Percentiles rank a stretch among this genome's conserved stretches.
Evolutionary conservation across 306 rosid genomes (phyloP).

Genomic region (Pyrus bretschneideri): DNA sequence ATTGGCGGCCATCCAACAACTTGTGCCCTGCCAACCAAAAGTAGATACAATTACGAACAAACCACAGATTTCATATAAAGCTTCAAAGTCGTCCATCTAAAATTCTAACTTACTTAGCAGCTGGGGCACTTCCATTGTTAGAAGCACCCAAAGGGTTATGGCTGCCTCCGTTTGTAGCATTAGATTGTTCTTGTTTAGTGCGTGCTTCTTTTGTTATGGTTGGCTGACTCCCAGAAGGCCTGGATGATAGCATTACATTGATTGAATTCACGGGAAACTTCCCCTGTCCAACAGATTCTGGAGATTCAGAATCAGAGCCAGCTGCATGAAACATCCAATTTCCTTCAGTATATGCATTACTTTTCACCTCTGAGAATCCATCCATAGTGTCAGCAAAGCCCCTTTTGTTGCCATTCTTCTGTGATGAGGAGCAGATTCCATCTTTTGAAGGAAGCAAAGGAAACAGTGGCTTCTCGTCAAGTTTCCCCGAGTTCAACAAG

Average conservation of each 20-base stretch:
- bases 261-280: slow-evolving; percentile 54
- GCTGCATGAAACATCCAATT: slow-evolving; percentile 30
- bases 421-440: slow-evolving; percentile 45
- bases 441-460: slow-evolving; percentile 82
- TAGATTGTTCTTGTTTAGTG: slow-evolving; percentile 62
- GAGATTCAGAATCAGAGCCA: slow-evolving; percentile 32
- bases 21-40: slow-evolving; percentile 59
- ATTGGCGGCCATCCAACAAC: slow-evolving; percentile 99
- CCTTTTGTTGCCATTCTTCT: slow-evolving; percentile 74
- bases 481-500: slow-evolving; percentile 37
- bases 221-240: slow-evolving; percentile 59
- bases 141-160: slow-evolving; percentile 42
- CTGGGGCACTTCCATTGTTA: slow-evolving; percentile 52
- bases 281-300: slow-evolving; percentile 43
- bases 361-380: slow-evolving; percentile 58
- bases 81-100: neutral
- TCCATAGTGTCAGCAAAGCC: slow-evolving; percentile 83
- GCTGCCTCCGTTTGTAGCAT: slow-evolving; percentile 42
- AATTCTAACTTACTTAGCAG: slow-evolving; percentile 66
- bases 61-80: neutral
- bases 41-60: neutral
- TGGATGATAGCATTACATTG: slow-evolving; percentile 49
- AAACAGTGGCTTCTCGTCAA: slow-evolving; percentile 75
- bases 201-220: slow-evolving; percentile 43
- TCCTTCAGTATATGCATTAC: slow-evolving; percentile 20